A percentile compares a stretch with the other conserved stretches of the same genome.
phyloP scores from a whole-genome alignment of 805 yeast genomes.

The Candida nemodendra region DNA sequence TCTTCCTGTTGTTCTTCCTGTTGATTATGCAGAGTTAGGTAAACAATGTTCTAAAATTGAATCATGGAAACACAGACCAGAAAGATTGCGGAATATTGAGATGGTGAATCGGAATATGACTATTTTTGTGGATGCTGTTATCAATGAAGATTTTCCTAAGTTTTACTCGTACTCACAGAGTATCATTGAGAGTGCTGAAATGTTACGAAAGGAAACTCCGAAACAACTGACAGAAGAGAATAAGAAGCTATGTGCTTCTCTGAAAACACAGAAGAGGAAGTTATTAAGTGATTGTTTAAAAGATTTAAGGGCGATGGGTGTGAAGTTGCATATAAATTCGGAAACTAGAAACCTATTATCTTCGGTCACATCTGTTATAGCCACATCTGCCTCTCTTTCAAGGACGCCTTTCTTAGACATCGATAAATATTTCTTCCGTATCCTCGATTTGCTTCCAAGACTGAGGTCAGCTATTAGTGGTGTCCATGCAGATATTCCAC shows the following conservation, averaged over 20 bases:
- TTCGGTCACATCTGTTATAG: conserved; percentile 60
- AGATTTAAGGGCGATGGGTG: conserved; percentile 74
- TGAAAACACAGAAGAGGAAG: conserved; percentile 80
- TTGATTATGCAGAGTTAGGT: conserved; percentile 1
- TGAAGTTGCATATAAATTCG: conserved; percentile 61
- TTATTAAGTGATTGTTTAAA: conserved; percentile 73
- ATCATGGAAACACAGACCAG: conserved; percentile 57
- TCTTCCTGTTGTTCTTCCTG: conserved; percentile 9
- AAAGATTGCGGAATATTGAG: conserved; percentile 49
- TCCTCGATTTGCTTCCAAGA: conserved; percentile 79
- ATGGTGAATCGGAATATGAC: conserved; percentile 57
- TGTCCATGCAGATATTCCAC: conserved; percentile 73
- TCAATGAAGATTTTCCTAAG: conserved; percentile 41
- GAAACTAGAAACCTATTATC: conserved; percentile 64
- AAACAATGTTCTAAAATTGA: conserved; percentile 35
- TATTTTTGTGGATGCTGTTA: conserved; percentile 39
- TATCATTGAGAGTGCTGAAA: conserved; percentile 54
- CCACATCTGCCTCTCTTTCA: conserved; percentile 48
- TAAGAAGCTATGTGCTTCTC: conserved; percentile 65
- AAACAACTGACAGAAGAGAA: conserved; percentile 63
- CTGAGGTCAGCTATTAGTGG: conserved; percentile 62
- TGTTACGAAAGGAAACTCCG: conserved; percentile 78
- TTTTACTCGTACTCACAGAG: conserved; percentile 56
- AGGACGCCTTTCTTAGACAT: conserved; percentile 36
- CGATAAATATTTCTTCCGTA: conserved; percentile 61